Conservation (phyloP, 1,284 basidiomycete genomes). For the Rhodotorula sp. region DNA sequence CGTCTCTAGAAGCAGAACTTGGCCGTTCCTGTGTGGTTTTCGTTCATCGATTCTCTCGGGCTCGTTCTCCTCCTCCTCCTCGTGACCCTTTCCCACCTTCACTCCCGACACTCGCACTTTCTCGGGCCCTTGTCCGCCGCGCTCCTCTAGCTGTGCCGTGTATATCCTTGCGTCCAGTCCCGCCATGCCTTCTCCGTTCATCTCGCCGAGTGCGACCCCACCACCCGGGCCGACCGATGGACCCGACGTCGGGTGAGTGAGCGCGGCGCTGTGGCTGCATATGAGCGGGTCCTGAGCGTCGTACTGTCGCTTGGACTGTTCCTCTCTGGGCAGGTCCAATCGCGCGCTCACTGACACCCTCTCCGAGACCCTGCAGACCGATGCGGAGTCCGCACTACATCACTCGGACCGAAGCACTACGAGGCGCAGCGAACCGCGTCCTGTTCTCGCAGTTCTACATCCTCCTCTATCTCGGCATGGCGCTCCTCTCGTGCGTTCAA, state of each 20-base stretch:
- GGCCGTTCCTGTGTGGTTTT: too few relatives aligned
- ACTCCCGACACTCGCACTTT: too few relatives aligned
- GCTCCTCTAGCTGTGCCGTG: neutral
- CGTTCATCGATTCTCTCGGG: too few relatives aligned
- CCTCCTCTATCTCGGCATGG: constrained; percentile 84
- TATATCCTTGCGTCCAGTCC: neutral
- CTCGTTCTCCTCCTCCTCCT: too few relatives aligned
- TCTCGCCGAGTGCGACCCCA: neutral
- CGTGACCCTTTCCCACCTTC: too few relatives aligned
- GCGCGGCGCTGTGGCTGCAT: neutral
- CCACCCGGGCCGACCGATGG: neutral
- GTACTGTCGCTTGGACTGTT: too few relatives aligned
- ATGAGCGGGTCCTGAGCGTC: too few relatives aligned
- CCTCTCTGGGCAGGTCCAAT: neutral
- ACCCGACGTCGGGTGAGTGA: neutral
- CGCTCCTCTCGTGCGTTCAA: constrained; percentile 23
- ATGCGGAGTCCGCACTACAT: constrained; percentile 48
- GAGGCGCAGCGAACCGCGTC: constrained; percentile 78
- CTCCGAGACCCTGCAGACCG: neutral
- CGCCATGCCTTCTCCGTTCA: neutral
- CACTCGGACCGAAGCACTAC: constrained; percentile 71
- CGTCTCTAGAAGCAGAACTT: too few relatives aligned
- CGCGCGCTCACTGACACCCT: too few relatives aligned
- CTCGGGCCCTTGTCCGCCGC: too few relatives aligned
- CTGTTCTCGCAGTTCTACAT: constrained; percentile 63